Evolutionary conservation across 306 rosid genomes (phyloP), one percentile per base, ranked within the genome.

Genomic region (Lathyrus aphaca): DNA sequence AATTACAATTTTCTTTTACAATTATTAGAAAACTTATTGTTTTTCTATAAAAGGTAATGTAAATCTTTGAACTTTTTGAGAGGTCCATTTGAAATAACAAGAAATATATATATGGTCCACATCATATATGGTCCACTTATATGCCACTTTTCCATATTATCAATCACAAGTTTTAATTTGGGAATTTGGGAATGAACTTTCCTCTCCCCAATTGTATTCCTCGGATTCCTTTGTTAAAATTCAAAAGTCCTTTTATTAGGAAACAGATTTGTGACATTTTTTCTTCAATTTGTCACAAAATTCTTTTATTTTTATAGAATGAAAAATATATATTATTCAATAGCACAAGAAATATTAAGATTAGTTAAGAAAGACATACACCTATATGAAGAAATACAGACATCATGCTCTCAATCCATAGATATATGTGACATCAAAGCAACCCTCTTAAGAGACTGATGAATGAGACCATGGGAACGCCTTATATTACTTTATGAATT

Each of bases 51-150:
- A 1, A 35, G 8, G 39, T 35, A 35, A 35, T 35, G 8, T 35
- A 35, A 35, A 35, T 35, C 10, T 35, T 35, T 35, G 39, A 35
- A 35, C 39, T 35, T 35, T 35, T 35, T 35, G 39, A 35, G 9
- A 35, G 39, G 39, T 35, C 39, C 39, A 35, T 35, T 35, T 35
- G 39, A 35, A 42, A 11, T 42, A 42, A 42, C n/a, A 10, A 42
- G 46, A 10, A 13, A 42, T 13, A 12, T 42, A 42, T 42, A 42
- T 42, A 40, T 40, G 45, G 45, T 40, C 45, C 45, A 32, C 38
- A 32, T 32, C 38, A 32, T 51, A 11, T 9, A 54, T 42, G 78
- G 78, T 64, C 72, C 78, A 53, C 78, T 15, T 29, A 1, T 53
- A 37, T 51, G 50, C 38, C 55, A 27, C 45, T 39, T 51, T 63